Base-by-base conservation (phyloP, 495 filamentous ascomycete genomes). In the Penicilliopsis zonata region DNA sequence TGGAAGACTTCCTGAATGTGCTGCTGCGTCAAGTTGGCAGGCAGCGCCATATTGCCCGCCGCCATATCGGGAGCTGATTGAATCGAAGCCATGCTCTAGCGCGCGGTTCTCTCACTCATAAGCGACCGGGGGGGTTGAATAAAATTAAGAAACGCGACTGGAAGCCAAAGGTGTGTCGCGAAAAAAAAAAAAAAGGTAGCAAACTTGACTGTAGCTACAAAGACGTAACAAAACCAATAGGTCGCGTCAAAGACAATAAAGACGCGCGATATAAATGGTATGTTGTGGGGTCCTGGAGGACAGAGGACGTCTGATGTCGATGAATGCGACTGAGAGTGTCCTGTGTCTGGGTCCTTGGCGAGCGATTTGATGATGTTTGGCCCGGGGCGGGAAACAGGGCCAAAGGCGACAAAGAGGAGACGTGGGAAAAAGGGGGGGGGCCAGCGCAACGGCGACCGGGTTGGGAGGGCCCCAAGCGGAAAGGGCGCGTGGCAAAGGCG, bases 51-150 rank as follows among this genome's bases (percentile, higher is more conserved):
- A 42, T 72, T 77, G 34, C 59, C 63, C 46, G 73, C 64, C 53
- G 78, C 74, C 50, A 76, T 61, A 35, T 67, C 69, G 27, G 79
- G 72, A 31, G 76, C 63, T 38, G 72, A 61, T 59, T 88, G 82
- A 43, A 82, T 72, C 22, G 81, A 86, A 49, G 84, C 74, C 83
- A 92, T 92, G 36, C 32, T 69, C 58, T 41, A 49, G 44, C 46
- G 46, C 47, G 44, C 49, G 14, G 30, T 42, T 41, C 19, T 29
- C 53, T 30, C 55, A 48, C 51, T 56, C 59, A 63, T 59, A 51
- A 24, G 44, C 46, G 21, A 41, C 31, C 35, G 36, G 36, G 30
- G 27, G 23, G 29, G 26, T 18, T 9, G 21, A 38, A 16, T 32
- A 37, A 25, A 5, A 7, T 24, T 24, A n/a, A 24, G 21, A 24